Evolutionary conservation across 2,329 filamentous ascomycete genomes (phyloP), one percentile per base, ranked within the genome.

Genomic region (Phaeoacremonium minimum): DNA sequence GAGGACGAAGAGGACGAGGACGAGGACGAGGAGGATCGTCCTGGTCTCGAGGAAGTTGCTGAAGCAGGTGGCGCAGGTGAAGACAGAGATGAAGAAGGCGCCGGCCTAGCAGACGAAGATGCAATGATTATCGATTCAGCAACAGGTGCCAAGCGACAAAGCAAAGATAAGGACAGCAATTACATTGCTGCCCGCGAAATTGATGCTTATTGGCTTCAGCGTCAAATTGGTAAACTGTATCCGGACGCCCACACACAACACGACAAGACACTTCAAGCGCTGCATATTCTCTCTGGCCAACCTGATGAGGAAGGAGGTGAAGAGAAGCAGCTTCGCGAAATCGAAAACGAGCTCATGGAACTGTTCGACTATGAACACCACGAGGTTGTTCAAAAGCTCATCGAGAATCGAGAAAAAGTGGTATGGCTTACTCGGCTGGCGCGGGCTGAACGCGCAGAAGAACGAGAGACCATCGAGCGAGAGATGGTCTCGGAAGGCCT

Each of bases 311-410:
- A 64, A 34, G 83, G 85, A 37, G 89, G 85, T 13, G 83, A 91
- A 41, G 88, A 94, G 52, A 90, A 87, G 59, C 76, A 86, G 12
- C 70, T 97, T 18, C 83, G 91, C 51, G 91, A 98, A 53, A 90
- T 97, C 38, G 93, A 98, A 55, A 98, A 98, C 60, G 93, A 98
- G 45, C 72, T 98, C 40, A 97, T 97, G 86, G 93, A 96, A 52
- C 75, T 98, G 0, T 97, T 98, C 50, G 93, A 98, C 52, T 98
- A 95, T 53, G 91, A 97, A 52, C 86, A 96, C 53, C 88, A 94
- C 43, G 89, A 96, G 46, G 74, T 96, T 37, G 93, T 97, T 17
- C 83, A 87, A 46, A 91, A 88, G 60, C 75, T 98, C 13, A 89
- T 97, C 38, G 80, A 84, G 48, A 98, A 98, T 61, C 79, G 88